Evolutionary conservation across 2,329 filamentous ascomycete species (phyloP).

Genomic region (Diaporthe nobilis): DNA sequence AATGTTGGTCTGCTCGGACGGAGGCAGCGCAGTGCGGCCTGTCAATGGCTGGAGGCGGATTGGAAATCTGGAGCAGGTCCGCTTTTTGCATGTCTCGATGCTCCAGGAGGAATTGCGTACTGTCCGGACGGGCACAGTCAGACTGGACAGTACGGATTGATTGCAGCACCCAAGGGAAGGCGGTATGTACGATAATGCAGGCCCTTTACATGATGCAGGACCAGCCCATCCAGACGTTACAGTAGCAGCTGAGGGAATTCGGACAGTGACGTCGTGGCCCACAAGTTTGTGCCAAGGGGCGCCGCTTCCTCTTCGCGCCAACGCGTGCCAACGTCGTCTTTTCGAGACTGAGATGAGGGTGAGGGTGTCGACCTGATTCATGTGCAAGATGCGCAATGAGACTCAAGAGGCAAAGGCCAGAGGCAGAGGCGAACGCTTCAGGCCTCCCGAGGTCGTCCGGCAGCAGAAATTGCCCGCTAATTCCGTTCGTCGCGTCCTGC

Average conservation of each 20-base stretch:
- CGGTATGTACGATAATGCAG: conserved; percentile 29
- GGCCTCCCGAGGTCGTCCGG: too few relatives aligned
- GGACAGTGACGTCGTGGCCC: conserved; percentile 32
- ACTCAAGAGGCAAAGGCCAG: background rate
- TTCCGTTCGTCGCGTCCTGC: conserved; percentile 1
- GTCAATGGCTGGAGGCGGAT: background rate
- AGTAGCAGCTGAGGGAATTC: conserved; percentile 24
- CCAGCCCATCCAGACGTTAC: conserved; percentile 1
- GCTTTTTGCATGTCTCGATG: background rate
- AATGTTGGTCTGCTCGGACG: conserved; percentile 10
- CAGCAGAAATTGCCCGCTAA: conserved; percentile 17
- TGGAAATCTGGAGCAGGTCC: conserved; percentile 10
- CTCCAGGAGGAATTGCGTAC: conserved; percentile 24
- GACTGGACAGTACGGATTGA: background rate
- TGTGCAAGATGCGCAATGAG: conserved; percentile 16
- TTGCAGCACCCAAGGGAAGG: conserved; percentile 19
- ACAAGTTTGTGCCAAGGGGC: conserved; percentile 31
- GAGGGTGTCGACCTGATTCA: conserved; percentile 30
- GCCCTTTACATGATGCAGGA: conserved; percentile 15
- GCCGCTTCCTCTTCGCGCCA: background rate
- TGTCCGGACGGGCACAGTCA: conserved; percentile 17
- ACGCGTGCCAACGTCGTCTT: conserved; percentile 11
- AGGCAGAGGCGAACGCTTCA: conserved; percentile 6
- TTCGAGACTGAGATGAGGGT: background rate
- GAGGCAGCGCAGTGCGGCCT: background rate